Conservation (phyloP, 805 yeast species). For the Zygotorulaspora florentina region DNA sequence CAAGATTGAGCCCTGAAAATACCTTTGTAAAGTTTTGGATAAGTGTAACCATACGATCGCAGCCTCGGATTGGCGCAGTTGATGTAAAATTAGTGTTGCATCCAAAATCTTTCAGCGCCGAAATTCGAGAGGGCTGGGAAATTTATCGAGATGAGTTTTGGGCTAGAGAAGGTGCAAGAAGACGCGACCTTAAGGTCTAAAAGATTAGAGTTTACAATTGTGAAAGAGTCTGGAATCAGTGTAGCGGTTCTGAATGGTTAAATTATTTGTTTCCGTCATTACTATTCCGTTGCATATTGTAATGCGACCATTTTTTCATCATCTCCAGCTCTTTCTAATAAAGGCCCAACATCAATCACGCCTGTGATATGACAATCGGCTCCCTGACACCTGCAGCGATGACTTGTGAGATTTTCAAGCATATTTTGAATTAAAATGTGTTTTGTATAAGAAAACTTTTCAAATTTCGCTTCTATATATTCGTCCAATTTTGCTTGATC, state of each 20-base stretch:
- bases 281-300: conserved; percentile 2
- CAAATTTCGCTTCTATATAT: no score
- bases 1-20: conserved; percentile 14
- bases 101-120: conserved; percentile 77
- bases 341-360: neutral
- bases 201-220: neutral
- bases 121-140: conserved; percentile 92
- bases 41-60: conserved; percentile 38
- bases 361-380: neutral
- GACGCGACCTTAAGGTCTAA: conserved; percentile 35
- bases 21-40: conserved; percentile 23
- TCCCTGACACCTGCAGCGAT: neutral
- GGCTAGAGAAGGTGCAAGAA: conserved; percentile 73
- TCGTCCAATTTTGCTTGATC: no score
- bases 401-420: no score
- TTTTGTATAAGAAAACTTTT: no score
- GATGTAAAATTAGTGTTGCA: conserved; percentile 78
- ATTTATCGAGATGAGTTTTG: conserved; percentile 89
- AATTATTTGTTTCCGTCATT: conserved; percentile 13
- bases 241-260: conserved; percentile 24
- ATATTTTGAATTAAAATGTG: no score
- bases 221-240: conserved; percentile 8
- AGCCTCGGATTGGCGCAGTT: conserved; percentile 66
- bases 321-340: conserved; percentile 1
- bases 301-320: conserved; percentile 14